These are phyloP conservation scores for Wickerhamiella alocasiicola DNA, from an alignment of 805 yeast genomes.

Conservation along the genomic window DNA sequence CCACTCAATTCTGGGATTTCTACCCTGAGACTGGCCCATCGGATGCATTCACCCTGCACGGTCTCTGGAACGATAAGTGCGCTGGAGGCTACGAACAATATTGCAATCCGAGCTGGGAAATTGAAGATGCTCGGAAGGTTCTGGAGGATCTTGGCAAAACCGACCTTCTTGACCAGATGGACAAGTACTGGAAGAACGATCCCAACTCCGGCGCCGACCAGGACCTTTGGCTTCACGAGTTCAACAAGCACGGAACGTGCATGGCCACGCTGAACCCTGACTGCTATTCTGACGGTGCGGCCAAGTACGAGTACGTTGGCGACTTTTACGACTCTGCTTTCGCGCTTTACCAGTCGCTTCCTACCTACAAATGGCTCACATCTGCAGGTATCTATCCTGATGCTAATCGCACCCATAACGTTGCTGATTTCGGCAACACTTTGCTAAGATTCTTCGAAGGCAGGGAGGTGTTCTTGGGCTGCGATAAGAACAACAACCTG, in stretches of 20 bases:
- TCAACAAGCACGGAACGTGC: slow-evolving; percentile 89
- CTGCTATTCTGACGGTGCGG: slow-evolving; percentile 41
- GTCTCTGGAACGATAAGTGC: slow-evolving; percentile 83
- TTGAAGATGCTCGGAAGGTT: slow-evolving; percentile 37
- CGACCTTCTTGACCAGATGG: slow-evolving; percentile 47
- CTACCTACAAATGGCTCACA: slow-evolving; percentile 54
- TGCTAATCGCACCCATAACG: slow-evolving; percentile 42
- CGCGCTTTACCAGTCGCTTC: slow-evolving; percentile 42
- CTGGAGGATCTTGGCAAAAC: slow-evolving; percentile 33
- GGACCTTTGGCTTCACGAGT: slow-evolving; percentile 78
- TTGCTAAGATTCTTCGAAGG: slow-evolving; percentile 33
- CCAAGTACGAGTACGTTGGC: slow-evolving; percentile 43
- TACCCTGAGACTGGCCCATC: slow-evolving; percentile 59
- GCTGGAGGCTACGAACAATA: slow-evolving; percentile 69
- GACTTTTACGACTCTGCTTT: slow-evolving; percentile 58
- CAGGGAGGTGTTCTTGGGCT: slow-evolving; percentile 42
- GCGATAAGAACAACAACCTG: slow-evolving; percentile 39
- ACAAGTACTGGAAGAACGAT: slow-evolving; percentile 60
- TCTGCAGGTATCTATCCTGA: slow-evolving; percentile 64
- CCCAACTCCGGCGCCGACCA: slow-evolving; percentile 56
- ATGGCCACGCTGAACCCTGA: slow-evolving; percentile 61
- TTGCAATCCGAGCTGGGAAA: slow-evolving; percentile 51
- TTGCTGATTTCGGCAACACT: slow-evolving; percentile 27
- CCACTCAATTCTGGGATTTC: slow-evolving; percentile 91
- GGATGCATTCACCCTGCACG: slow-evolving; percentile 67